Evolutionary conservation across 495 filamentous ascomycete species (phyloP).

Genomic region (Rhypophila decipiens): DNA sequence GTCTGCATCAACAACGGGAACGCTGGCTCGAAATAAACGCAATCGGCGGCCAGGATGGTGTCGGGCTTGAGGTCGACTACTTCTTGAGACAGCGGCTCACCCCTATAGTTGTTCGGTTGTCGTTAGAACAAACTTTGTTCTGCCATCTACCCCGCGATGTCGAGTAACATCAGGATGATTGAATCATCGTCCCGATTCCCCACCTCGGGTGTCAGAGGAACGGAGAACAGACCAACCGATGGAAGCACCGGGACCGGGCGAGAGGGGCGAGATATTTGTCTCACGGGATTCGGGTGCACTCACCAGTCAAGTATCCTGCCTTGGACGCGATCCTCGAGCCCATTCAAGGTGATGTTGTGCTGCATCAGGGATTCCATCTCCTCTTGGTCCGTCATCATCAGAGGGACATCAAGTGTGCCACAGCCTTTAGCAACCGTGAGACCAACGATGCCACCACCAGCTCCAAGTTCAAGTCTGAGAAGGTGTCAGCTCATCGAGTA

Average conservation of each 20-base stretch:
- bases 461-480: slow-evolving; percentile 89
- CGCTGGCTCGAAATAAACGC: slow-evolving; percentile 93
- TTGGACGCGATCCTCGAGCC: slow-evolving; percentile 52
- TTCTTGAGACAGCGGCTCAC: slow-evolving; percentile 44
- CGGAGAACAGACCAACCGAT: neutral
- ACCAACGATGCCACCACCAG: slow-evolving; percentile 84
- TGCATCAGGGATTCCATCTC: slow-evolving; percentile 79
- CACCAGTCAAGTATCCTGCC: slow-evolving; percentile 73
- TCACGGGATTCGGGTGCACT: slow-evolving; percentile 7
- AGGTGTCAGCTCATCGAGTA: no score
- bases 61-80: slow-evolving; percentile 52
- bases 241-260: neutral
- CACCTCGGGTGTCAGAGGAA: neutral
- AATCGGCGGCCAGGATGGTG: slow-evolving; percentile 86
- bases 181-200: neutral
- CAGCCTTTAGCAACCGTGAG: slow-evolving; percentile 60
- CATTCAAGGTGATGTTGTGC: slow-evolving; percentile 75
- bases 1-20: slow-evolving; percentile 82
- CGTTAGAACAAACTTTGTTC: slow-evolving; percentile 17
- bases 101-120: slow-evolving; percentile 32
- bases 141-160: neutral
- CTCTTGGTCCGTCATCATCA: slow-evolving; percentile 79
- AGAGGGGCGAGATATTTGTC: neutral
- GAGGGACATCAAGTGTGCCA: slow-evolving; percentile 32
- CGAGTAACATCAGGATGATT: neutral